Evolutionary conservation across 805 yeast genomes (phyloP), one percentile per base, ranked within the genome.

Genomic region (Starmerella gropengiesseri): DNA sequence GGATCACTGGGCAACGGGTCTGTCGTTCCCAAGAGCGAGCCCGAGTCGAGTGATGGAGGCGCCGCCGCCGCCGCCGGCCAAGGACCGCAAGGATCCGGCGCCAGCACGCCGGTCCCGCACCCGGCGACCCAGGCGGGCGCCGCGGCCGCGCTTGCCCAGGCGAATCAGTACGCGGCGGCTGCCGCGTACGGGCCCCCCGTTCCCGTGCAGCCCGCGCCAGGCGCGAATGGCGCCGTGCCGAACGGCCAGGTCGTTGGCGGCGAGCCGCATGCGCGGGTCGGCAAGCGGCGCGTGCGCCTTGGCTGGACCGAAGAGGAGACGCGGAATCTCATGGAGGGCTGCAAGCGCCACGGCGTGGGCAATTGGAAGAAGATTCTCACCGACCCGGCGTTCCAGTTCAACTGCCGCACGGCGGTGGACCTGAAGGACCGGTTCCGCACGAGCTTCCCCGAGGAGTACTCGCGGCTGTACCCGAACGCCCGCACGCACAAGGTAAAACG

Each of bases 321-420:
- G 5, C 58, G 58, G 17, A 59, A 63, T 44, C 58, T 66, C 7
- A 56, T 67, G 57, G 63, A 63, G 31, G 71, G 71, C 31, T 67
- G 71, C 53, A 59, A 57, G 43, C 56, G 56, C 27, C 64, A 63
- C 46, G 68, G 68, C 5, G 68, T 64, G 7, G 70, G 70, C 40
- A 66, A 67, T 57, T 66, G 71, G 71, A 66, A 66, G 50, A 67
- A 67, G 56, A 66, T 66, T 25, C 56, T 66, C 35, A 61, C 60
- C 16, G 71, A 66, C 47, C 62, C 65, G 18, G 45, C 53, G n/a
- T 60, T 61, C 48, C 55, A 55, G 36, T 60, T 66, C 60, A 62
- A 64, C 52, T 60, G 63, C 53, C 60, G 71, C 16, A 66, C 68
- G 12, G 70, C 71, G 6, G 70, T 66, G 21, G 71, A 66, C 44